Base-by-base conservation (phyloP, 73 alveolate genomes). In the Paramecium primaurelia region DNA sequence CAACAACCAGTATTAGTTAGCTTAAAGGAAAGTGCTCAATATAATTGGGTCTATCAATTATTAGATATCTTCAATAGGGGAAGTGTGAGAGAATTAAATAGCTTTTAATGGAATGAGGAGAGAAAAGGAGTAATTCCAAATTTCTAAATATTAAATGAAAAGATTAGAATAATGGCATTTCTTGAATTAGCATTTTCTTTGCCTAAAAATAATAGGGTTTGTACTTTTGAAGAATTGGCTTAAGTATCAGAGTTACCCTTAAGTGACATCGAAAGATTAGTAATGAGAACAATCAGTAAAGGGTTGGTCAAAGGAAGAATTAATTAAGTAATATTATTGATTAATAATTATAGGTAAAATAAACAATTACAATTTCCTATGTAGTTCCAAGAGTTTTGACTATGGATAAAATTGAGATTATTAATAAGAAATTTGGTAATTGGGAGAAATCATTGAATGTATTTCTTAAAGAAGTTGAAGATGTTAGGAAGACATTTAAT, bases 241-340 rank as follows among this genome's bases (percentile, higher is more conserved):
- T 25, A 45, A 44, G 88, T 58, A 5, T 37, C 94, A 14, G 51
- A 86, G 16, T 37, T 94, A 22, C 80, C 69, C 6, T 54, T 64
- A 2, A 60, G 90, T 22, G 97, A 95, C 7, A 96, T 96, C 20
- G 98, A 96, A 73, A 90, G 92, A 38, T 92, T 96, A 34, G 94
- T 96, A 18, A 96, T 96, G 98, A 94, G 95, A 58, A 94, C 97
- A n/a, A 96, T 96, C 95, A 93, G 97, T 54, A 69, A 94, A 45
- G 97, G 97, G 0, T 86, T 96, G 12, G 95, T 96, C 10, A 96
- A 93, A 83, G 98, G 98, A 34, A 32, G 60, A 28, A 96, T 96
- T 44, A 96, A 96, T 92, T 93, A 96, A 92, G 98, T 96, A 89
- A 45, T 58, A 69, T 9, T 44, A 2, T n/a, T 1, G 32, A 18